These are phyloP conservation scores for Camellia granthamiana DNA, from an alignment of 148 eudicot genomes.

Conservation along the genomic window DNA sequence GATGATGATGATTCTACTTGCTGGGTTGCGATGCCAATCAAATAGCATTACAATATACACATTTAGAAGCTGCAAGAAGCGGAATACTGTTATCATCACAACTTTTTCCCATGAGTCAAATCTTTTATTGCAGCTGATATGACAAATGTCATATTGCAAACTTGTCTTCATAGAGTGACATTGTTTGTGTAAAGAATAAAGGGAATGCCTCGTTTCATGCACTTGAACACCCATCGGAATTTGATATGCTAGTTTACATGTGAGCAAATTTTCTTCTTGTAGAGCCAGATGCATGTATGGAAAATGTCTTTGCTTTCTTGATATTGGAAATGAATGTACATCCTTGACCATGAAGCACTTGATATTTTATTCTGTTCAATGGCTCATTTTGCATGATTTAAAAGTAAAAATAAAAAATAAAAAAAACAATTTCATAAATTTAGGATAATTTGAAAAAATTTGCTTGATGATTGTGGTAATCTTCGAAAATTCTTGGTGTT, in stretches of 20 bases:
- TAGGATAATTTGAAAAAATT: neutral
- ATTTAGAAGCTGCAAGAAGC: neutral
- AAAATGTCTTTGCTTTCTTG: neutral
- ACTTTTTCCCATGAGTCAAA: too few relatives aligned
- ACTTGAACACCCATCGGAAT: neutral
- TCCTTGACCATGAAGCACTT: neutral
- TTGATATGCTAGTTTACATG: neutral
- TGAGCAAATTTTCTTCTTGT: neutral
- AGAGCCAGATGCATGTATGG: neutral
- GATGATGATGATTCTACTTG: neutral
- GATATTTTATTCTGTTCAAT: neutral
- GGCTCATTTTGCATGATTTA: neutral
- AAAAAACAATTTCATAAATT: neutral
- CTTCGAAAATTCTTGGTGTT: neutral
- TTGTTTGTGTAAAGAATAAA: neutral
- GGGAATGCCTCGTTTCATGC: neutral
- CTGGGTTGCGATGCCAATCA: neutral
- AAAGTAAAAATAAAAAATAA: too few relatives aligned
- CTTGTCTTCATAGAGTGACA: too few relatives aligned
- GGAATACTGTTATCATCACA: neutral
- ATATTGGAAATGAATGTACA: neutral
- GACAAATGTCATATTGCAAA: too few relatives aligned
- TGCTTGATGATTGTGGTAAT: neutral
- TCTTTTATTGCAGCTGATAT: too few relatives aligned
- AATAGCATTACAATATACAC: neutral